phyloP scores from a whole-genome alignment of 2,329 filamentous ascomycete genomes.

The Phoma sp. region DNA sequence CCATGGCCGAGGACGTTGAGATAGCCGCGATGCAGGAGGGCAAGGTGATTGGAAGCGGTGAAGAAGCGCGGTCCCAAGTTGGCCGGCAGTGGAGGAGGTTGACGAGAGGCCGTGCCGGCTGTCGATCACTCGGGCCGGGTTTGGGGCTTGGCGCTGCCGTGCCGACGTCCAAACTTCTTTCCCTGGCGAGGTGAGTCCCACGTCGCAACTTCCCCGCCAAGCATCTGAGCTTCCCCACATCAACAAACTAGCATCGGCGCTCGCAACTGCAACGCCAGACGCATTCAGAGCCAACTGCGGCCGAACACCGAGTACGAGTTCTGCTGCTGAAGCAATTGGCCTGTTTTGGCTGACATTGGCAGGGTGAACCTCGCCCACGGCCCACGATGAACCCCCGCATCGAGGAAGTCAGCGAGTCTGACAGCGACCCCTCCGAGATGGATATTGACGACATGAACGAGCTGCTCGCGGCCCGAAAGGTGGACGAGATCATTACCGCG shows the following conservation, averaged over 20 bases:
- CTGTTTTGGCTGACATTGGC: not conserved
- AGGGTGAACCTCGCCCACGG: conserved; percentile 5
- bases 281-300: not conserved
- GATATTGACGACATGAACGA: conserved; percentile 86
- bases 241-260: conserved; percentile 12
- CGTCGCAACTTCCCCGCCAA: conserved; percentile 21
- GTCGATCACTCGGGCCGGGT: conserved; percentile 15
- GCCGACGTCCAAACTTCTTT: conserved; percentile 10
- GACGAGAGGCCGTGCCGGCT: conserved; percentile 6
- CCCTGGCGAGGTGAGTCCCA: conserved; percentile 4
- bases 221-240: conserved; percentile 19
- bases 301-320: not conserved
- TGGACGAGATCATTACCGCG: conserved; percentile 58
- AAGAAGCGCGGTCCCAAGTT: not conserved
- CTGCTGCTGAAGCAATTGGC: not conserved
- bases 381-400: conserved; percentile 70
- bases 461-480: conserved; percentile 49
- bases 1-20: conserved; percentile 13
- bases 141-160: not conserved
- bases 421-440: conserved; percentile 68
- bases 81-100: not conserved
- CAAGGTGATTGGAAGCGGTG: conserved; percentile 17
- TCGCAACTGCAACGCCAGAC: conserved; percentile 6
- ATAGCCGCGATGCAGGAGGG: conserved; percentile 18
- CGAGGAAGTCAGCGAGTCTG: conserved; percentile 89